Evolutionary conservation across 2,329 filamentous ascomycete genomes (phyloP).

Genomic region (Botrytis deweyae): DNA sequence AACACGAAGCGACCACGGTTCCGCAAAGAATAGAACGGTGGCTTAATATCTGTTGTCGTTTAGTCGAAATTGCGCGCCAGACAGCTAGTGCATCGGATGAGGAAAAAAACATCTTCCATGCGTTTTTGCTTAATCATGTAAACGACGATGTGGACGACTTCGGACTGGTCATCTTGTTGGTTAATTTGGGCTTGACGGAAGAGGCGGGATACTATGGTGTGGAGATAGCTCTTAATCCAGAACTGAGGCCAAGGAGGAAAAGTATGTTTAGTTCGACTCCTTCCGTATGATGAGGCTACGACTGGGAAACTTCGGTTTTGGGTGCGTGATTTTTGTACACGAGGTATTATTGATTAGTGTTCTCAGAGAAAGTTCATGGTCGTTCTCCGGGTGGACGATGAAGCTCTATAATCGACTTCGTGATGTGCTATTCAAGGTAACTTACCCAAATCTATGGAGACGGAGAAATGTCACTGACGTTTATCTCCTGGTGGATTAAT

Average conservation of each 20-base stretch:
- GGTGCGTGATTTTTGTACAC: background rate
- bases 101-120: background rate
- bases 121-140: background rate
- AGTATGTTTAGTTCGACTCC: background rate
- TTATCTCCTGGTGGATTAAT: background rate
- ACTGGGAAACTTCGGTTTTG: background rate
- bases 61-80: conserved; percentile 25
- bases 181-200: background rate
- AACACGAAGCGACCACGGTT: conserved; percentile 29
- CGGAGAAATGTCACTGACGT: background rate
- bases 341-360: background rate
- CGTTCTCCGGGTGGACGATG: background rate
- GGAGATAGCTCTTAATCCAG: background rate
- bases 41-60: conserved; percentile 24
- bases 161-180: background rate
- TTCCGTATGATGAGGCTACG: background rate
- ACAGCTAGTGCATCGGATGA: background rate
- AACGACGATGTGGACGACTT: background rate
- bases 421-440: background rate
- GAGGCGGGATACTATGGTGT: conserved; percentile 5
- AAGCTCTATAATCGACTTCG: too few species aligned
- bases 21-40: conserved; percentile 24
- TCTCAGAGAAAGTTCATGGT: background rate
- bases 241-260: background rate
- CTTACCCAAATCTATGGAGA: background rate